Base-by-base conservation (phyloP, 2,329 filamentous ascomycete species). In the Neofusicoccum cordaticola region DNA sequence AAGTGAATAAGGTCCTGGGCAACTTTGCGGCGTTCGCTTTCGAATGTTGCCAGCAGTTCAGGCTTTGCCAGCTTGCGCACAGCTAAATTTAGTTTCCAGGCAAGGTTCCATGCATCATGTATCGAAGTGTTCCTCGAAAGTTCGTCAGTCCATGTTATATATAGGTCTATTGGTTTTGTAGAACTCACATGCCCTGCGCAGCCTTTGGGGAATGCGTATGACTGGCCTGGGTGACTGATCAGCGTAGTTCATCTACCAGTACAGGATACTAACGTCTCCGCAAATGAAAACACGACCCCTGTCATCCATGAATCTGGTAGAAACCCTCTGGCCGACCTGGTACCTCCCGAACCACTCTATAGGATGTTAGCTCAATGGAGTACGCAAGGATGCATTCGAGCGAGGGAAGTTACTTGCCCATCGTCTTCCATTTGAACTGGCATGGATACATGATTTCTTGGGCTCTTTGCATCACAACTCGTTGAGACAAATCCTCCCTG, bases 381-480 rank as follows among this genome's bases (percentile, higher is more conserved):
- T 39, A 15, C 13, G 6, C 8, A 39, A 4, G 8, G 37, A 42
- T 41, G 15, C 41, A 17, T 53, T 9, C 5, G 9, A 12, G n/a
- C 17, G 17, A 41, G 12, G n/a, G 12, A 34, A 27, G 37, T 11
- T 44, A 67, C 70, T 65, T 66, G 74, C 74, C 75, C 34, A 81
- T 74, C 15, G 66, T 75, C 56, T 72, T 79, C 80, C 81, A 83
- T 37, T 78, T 73, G 1, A 84, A 67, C 7, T 68, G 69, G 63
- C 79, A 84, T 0, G 82, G 82, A 11, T 74, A 67, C 71, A 84
- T 74, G 22, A 82, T 82, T 19, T 79, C 72, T 60, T 73, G 75
- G 7, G 88, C 88, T 51, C 86, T 84, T 69, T 85, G 82, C 83
- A 91, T 91, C 53, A 92, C 88, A 69, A 90, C 90, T 34, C 89